phyloP scores from a whole-genome alignment of 306 rosid genomes.

The Fagus crenata region DNA sequence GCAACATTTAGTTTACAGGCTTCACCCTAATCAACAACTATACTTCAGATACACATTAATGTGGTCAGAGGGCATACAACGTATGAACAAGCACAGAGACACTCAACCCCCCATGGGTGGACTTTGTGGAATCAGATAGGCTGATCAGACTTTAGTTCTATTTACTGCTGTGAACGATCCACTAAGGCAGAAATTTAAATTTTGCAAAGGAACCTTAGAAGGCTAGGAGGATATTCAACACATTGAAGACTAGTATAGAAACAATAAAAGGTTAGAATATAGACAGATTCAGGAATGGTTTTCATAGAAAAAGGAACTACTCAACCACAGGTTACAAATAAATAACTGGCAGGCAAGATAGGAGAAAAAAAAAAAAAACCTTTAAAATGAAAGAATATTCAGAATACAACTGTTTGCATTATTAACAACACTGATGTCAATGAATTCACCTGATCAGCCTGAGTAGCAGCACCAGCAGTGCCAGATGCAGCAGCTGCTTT shows the following conservation, averaged over 20 bases:
- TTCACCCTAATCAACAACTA: neutral
- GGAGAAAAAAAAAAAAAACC: neutral
- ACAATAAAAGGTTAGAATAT: constrained; percentile 4
- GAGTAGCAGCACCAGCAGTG: constrained; percentile 41
- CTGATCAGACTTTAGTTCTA: too few species aligned
- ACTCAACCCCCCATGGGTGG: too few species aligned
- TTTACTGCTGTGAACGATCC: too few species aligned
- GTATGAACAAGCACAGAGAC: neutral
- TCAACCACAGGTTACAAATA: neutral
- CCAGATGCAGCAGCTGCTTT: constrained; percentile 57
- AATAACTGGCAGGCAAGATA: constrained; percentile 17
- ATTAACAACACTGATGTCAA: constrained; percentile 7
- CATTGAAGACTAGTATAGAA: neutral
- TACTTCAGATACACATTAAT: neutral
- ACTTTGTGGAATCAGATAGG: too few species aligned
- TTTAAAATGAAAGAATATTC: neutral
- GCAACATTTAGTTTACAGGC: neutral
- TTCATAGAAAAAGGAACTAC: neutral
- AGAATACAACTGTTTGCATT: neutral
- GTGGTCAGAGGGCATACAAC: neutral
- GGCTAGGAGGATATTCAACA: neutral
- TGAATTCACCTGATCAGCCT: constrained; percentile 57
- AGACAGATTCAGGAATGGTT: neutral
- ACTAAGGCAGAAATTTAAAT: neutral
- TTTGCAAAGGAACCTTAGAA: neutral